Percentiles rank a stretch among this genome's conserved stretches.
phyloP scores from a whole-genome alignment of 768 basidiomycete species.

The Candolleomyces aberdarensis region DNA sequence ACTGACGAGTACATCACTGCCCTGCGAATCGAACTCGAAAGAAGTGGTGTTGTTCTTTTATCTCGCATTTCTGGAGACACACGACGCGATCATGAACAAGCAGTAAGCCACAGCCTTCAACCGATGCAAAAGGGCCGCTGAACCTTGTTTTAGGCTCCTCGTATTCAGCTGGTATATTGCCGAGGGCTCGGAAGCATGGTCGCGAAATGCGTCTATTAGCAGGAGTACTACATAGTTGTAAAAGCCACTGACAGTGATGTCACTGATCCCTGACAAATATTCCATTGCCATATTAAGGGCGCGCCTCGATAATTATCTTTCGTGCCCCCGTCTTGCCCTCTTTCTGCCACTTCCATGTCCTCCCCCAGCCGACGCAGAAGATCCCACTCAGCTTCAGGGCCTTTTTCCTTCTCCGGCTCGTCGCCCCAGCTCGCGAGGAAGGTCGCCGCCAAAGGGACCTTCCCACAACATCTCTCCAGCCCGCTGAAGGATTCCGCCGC shows the following conservation, averaged over 20 bases:
- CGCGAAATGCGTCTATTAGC: not conserved
- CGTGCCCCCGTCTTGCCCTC: not conserved
- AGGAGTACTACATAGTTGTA: not conserved
- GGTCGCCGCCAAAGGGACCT: constrained; percentile 46
- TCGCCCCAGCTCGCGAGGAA: constrained; percentile 37
- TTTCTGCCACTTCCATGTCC: constrained; percentile 23
- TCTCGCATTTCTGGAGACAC: not conserved
- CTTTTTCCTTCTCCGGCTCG: constrained; percentile 2
- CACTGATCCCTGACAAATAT: not conserved
- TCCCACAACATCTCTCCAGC: constrained; percentile 34
- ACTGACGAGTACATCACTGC: not conserved
- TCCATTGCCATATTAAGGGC: constrained; percentile 1
- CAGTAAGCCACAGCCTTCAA: not conserved
- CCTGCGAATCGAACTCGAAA: not conserved
- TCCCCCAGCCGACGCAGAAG: constrained; percentile 44
- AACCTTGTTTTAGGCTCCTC: not conserved
- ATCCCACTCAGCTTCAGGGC: constrained; percentile 50
- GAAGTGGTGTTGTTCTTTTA: not conserved
- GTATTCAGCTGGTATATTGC: not conserved
- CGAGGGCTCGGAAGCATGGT: not conserved
- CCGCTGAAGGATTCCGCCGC: constrained; percentile 19
- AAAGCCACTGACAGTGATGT: not conserved
- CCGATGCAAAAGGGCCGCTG: not conserved
- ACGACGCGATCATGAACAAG: not conserved
- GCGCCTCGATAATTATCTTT: not conserved